Base-by-base conservation (phyloP, 1,284 basidiomycete genomes). In the Cystobasidiaceae sp. region DNA sequence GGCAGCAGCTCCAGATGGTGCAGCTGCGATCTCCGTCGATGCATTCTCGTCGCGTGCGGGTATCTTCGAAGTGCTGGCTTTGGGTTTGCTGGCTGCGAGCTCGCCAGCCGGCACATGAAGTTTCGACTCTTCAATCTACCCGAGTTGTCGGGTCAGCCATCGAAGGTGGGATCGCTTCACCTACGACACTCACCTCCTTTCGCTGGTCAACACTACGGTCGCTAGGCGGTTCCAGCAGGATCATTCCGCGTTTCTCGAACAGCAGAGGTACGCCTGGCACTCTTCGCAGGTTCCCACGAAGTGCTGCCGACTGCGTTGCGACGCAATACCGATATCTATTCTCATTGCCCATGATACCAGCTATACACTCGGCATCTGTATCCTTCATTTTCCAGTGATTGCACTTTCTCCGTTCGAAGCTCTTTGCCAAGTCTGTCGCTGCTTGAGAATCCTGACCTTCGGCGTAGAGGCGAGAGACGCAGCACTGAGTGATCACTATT, bases 401-500 rank as follows among this genome's bases (percentile, higher is more conserved):
- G 76, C 94, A 98, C 78, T 89, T 90, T 68, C 94, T 78, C 57
- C 94, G 82, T 78, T 97, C 94, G 73, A 93, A 96, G 0, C 80
- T 83, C 78, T 97, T 97, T 1, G 94, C 93, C 45, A 96, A 81
- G 74, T 94, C 87, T 0, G 91, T 86, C 0, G 85, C 84, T 0
- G 81, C 77, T 73, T 94, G 90, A 32, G 82, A 81, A 3, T 81
- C 75, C 66, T 82, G 83, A 17, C 89, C 90, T 66, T 86, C 82
- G 1, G 88, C 81, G 77, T 96, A 97, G 1, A 97, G 81, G 73
- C 90, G 88, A 70, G 92, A 86, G 57, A 97, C 89, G 74, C 87
- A 92, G 75, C 93, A 97, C 76, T 96, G 93, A 0, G 93, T 94
- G 76, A 97, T 94, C 92, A 97, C 92, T 94, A 74, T 19, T 17